Percentiles rank a stretch among this genome's conserved stretches.
Conservation (phyloP, 257 asterid species). For the Voacanga thouarsii region DNA sequence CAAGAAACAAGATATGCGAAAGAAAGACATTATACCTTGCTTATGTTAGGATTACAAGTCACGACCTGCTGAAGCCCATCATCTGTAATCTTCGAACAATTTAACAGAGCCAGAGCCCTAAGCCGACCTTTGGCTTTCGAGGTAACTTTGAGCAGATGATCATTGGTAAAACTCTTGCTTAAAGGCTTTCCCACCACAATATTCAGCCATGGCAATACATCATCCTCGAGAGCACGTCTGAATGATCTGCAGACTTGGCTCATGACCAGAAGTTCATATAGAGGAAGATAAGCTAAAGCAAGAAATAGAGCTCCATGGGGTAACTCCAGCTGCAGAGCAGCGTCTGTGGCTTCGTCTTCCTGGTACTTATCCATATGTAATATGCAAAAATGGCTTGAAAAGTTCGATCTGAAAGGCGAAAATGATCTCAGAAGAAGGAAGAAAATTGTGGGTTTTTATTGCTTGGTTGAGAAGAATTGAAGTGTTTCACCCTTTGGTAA, state of each 20-base stretch:
- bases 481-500: too few relatives aligned
- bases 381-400: background rate
- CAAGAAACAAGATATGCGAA: background rate
- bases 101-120: conserved; percentile 45
- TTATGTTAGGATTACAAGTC: conserved; percentile 47
- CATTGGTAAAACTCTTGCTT: conserved; percentile 39
- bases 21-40: conserved; percentile 38
- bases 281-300: conserved; percentile 59
- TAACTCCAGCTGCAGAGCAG: conserved; percentile 10
- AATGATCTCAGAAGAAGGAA: background rate
- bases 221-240: conserved; percentile 51
- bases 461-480: background rate
- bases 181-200: conserved; percentile 53
- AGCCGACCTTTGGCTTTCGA: conserved; percentile 53
- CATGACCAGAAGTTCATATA: conserved; percentile 52
- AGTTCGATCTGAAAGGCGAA: background rate
- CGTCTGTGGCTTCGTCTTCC: background rate
- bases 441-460: background rate
- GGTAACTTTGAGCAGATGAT: conserved; percentile 40
- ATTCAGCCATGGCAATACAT: conserved; percentile 66
- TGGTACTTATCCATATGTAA: background rate
- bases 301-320: conserved; percentile 70
- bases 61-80: conserved; percentile 46
- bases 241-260: conserved; percentile 61
- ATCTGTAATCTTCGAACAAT: conserved; percentile 59